Conservation (phyloP, 805 yeast genomes). For the Candida tammaniensis region DNA sequence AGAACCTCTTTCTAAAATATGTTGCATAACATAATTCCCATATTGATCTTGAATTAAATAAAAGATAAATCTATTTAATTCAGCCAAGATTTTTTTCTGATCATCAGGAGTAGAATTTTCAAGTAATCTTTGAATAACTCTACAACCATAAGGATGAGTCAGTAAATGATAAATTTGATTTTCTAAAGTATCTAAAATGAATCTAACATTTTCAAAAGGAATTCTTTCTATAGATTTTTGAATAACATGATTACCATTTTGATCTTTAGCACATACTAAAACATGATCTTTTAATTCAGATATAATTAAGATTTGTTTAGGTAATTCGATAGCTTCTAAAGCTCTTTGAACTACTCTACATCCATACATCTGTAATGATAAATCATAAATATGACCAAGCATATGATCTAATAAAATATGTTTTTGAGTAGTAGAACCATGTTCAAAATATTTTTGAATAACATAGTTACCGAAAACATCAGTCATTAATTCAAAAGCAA, state of each 20-base stretch:
- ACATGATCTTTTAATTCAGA: constrained; percentile 73
- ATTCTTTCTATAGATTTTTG: constrained; percentile 90
- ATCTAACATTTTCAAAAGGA: constrained; percentile 66
- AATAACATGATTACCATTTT: constrained; percentile 96
- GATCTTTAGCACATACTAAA: constrained; percentile 64
- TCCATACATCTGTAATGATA: constrained; percentile 95
- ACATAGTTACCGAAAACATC: constrained; percentile 99
- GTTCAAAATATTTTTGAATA: constrained; percentile 89
- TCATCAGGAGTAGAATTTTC: constrained; percentile 72
- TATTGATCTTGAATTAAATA: constrained; percentile 91
- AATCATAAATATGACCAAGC: constrained; percentile 68
- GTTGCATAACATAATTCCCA: constrained; percentile 97
- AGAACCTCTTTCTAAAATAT: constrained; percentile 84
- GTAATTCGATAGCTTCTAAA: constrained; percentile 63
- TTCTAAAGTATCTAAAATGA: constrained; percentile 68
- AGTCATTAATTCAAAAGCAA: constrained; percentile 77
- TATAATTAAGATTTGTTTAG: constrained; percentile 66
- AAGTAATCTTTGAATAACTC: constrained; percentile 89
- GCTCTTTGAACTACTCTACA: constrained; percentile 97
- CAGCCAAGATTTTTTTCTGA: constrained; percentile 64
- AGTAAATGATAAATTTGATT: constrained; percentile 79
- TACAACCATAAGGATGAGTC: constrained; percentile 95
- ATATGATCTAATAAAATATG: constrained; percentile 64
- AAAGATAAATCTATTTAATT: constrained; percentile 68
- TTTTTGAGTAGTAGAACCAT: constrained; percentile 69